A percentile compares a stretch with the other conserved stretches of the same genome.
These are phyloP conservation scores for Boletus barrowsii DNA, from an alignment of 768 basidiomycete genomes.

Conservation along the genomic window DNA sequence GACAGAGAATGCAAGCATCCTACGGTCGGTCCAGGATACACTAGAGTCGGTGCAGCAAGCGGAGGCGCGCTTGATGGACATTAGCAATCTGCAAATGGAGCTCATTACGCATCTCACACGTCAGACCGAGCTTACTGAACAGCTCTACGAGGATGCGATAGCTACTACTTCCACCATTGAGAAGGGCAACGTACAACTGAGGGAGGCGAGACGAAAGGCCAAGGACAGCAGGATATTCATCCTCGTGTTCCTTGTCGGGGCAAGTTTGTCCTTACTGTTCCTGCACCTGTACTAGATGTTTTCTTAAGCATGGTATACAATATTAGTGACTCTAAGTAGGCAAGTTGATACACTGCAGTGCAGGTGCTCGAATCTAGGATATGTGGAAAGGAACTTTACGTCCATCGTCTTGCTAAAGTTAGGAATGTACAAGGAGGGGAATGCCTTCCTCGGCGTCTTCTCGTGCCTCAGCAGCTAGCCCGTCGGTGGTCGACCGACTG, in stretches of 20 bases:
- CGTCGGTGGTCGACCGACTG: conserved; percentile 46
- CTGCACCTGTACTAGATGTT: conserved; percentile 75
- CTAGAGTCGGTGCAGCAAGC: conserved; percentile 89
- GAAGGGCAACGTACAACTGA: conserved; percentile 87
- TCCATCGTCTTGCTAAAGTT: background rate
- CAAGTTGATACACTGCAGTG: background rate
- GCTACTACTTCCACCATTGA: conserved; percentile 81
- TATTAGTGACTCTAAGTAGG: conserved; percentile 2
- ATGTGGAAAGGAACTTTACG: background rate
- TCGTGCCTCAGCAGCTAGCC: conserved; percentile 55
- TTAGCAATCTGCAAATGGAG: conserved; percentile 90
- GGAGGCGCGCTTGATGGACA: conserved; percentile 88
- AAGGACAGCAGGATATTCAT: conserved; percentile 88
- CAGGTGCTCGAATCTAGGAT: background rate
- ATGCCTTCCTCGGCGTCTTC: conserved; percentile 61
- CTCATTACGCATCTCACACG: conserved; percentile 81
- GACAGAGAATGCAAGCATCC: conserved; percentile 82
- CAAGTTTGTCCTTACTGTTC: conserved; percentile 88
- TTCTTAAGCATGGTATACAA: conserved; percentile 3
- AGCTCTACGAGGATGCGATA: conserved; percentile 92
- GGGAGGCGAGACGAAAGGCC: conserved; percentile 82
- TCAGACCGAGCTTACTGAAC: conserved; percentile 91
- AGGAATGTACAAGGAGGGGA: conserved; percentile 39
- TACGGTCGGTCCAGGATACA: conserved; percentile 81
- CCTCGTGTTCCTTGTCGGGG: conserved; percentile 87